phyloP scores from a whole-genome alignment of 1,284 basidiomycete genomes.

The Prillingera fragicola region DNA sequence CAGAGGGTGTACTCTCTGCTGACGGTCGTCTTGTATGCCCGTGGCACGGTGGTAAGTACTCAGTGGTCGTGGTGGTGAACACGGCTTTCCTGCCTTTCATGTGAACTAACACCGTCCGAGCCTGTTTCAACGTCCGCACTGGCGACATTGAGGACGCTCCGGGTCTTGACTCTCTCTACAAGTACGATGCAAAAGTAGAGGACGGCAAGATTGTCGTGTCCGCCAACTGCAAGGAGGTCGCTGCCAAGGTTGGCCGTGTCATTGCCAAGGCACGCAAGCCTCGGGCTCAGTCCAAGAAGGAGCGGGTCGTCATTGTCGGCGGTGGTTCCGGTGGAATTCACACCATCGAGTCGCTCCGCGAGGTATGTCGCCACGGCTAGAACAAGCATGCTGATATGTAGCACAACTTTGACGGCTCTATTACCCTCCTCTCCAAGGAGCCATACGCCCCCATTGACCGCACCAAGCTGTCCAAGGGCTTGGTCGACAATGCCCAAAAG shows the following conservation, averaged over 20 bases:
- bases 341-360: constrained; percentile 74
- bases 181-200: constrained; percentile 66
- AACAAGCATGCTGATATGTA: constrained; percentile 40
- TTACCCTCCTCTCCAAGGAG: constrained; percentile 77
- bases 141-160: constrained; percentile 75
- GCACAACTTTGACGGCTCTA: constrained; percentile 70
- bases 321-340: constrained; percentile 74
- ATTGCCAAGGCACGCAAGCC: constrained; percentile 39
- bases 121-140: constrained; percentile 80
- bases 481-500: constrained; percentile 70
- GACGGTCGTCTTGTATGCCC: constrained; percentile 78
- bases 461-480: constrained; percentile 83
- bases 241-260: constrained; percentile 60
- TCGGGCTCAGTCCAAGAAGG: constrained; percentile 50
- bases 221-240: constrained; percentile 63
- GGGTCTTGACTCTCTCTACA: constrained; percentile 75
- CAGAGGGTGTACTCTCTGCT: constrained; percentile 76
- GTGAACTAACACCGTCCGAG: constrained; percentile 42
- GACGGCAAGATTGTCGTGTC: constrained; percentile 69
- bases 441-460: constrained; percentile 73
- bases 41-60: constrained; percentile 72
- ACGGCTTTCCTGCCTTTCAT: neutral
- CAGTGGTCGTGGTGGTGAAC: too few species aligned
- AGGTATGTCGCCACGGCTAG: constrained; percentile 51
- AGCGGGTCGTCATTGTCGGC: constrained; percentile 69